Base-by-base conservation (phyloP, 2,329 filamentous ascomycete genomes). In the Nectriaceae sp. region DNA sequence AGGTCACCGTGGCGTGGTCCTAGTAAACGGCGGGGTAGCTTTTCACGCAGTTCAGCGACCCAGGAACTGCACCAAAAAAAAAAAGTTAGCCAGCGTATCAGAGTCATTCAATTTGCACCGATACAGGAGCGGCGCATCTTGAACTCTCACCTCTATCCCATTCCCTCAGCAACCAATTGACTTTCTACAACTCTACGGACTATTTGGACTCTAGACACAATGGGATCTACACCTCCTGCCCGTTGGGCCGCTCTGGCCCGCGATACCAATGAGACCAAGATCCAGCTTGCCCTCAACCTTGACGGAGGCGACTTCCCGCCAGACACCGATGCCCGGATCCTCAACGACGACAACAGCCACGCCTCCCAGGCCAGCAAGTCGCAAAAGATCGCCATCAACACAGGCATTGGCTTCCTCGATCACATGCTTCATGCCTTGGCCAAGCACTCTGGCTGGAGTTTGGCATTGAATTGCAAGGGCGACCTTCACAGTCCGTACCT, bases 381-480 rank as follows among this genome's bases (percentile, higher is more conserved):
- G 36, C 94, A 97, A 72, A 85, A 84, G 52, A 97, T 97, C 67
- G 84, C 84, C 65, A 80, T 97, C 58, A 86, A 90, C 78, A 96
- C 93, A 0, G 94, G 94, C 56, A 96, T 99, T 70, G 94, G 94
- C 50, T 99, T 99, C 73, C 79, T 99, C 47, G 94, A 99, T 75
- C 94, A 99, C 77, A 97, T 99, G 93, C 81, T 97, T 42, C 94
- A 99, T 72, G 94, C 94, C 5, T 80, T 97, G 46, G 89, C 94
- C 42, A 97, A 99, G 74, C 94, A 99, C 73, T 85, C 89, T 5
- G 93, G 94, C 54, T 97, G 93, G 94, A 94, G 88, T 75, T 73
- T 99, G 61, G 84, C 84, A 24, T 76, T 99, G 48, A 78, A 84
- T 56, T 95, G 90, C 71, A 82, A 87, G 69, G 94, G 94, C 46